phyloP scores from a whole-genome alignment of 2,329 filamentous ascomycete species.

The Pseudofabraea citricarpa region DNA sequence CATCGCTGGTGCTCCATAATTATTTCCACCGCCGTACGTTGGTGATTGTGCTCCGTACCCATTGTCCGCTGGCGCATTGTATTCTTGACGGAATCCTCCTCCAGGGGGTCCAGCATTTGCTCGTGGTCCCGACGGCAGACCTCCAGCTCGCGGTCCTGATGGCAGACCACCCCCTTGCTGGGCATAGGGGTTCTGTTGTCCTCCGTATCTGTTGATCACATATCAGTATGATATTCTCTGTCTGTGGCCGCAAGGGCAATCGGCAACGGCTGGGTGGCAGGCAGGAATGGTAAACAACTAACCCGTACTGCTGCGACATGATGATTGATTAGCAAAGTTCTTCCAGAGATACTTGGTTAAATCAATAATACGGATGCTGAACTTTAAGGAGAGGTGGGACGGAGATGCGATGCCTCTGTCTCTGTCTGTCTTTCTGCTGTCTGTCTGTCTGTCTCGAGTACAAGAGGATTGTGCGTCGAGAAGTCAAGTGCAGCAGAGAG shows the following conservation, averaged over 20 bases:
- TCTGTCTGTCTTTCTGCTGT: too few species aligned
- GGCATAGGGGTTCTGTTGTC: slow-evolving; percentile 53
- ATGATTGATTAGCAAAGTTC: slow-evolving; percentile 20
- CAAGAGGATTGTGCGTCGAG: too few species aligned
- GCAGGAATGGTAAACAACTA: too few species aligned
- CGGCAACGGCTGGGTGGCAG: too few species aligned
- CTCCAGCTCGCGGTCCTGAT: slow-evolving; percentile 19
- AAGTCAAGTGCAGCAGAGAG: too few species aligned
- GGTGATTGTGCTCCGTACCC: neutral
- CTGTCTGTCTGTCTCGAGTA: too few species aligned
- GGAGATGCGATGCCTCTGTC: too few species aligned
- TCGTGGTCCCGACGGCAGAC: slow-evolving; percentile 29
- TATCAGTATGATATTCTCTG: slow-evolving; percentile 9
- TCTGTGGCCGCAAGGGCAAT: neutral
- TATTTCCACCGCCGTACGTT: slow-evolving; percentile 19
- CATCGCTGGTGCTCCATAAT: slow-evolving; percentile 38
- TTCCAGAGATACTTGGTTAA: slow-evolving; percentile 17
- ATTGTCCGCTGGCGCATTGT: neutral
- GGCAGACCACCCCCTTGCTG: slow-evolving; percentile 38
- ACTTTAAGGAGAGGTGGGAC: slow-evolving; percentile 3
- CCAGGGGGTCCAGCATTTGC: slow-evolving; percentile 8
- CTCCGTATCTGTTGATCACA: slow-evolving; percentile 45
- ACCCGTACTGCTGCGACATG: slow-evolving; percentile 27
- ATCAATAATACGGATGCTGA: slow-evolving; percentile 4
- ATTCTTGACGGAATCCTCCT: slow-evolving; percentile 2